Conservation (phyloP, 1,284 basidiomycete species). For the Waitea zeae region DNA sequence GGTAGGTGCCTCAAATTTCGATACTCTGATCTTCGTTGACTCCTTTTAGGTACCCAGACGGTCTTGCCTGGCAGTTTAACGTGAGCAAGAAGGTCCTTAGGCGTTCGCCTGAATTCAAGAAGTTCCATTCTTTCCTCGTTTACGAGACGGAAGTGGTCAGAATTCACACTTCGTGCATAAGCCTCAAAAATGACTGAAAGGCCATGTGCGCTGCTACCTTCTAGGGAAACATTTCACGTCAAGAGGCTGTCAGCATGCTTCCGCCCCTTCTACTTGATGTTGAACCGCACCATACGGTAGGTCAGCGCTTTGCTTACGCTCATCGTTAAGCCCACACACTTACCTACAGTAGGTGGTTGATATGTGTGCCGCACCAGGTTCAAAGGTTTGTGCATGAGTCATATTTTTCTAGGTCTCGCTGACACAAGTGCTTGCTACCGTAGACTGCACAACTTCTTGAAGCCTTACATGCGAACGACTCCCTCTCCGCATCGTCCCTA, state of each 20-base stretch:
- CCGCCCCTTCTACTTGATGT: slow-evolving; percentile 93
- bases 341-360: slow-evolving; percentile 75
- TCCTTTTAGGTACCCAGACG: slow-evolving; percentile 72
- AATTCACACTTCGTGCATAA: slow-evolving; percentile 7
- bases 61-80: slow-evolving; percentile 91
- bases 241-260: slow-evolving; percentile 98
- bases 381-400: slow-evolving; percentile 40
- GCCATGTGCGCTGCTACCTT: no score
- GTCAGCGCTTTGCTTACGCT: slow-evolving; percentile 8
- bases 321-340: slow-evolving; percentile 2
- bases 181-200: neutral
- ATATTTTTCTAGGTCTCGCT: slow-evolving; percentile 2
- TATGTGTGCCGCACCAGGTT: slow-evolving; percentile 99
- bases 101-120: slow-evolving; percentile 87
- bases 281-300: slow-evolving; percentile 74
- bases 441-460: slow-evolving; percentile 85
- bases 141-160: slow-evolving; percentile 93
- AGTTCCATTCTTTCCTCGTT: slow-evolving; percentile 92
- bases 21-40: neutral
- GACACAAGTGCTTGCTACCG: neutral
- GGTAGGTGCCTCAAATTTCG: slow-evolving; percentile 27
- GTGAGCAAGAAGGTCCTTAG: slow-evolving; percentile 82
- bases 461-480: slow-evolving; percentile 62
- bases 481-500: slow-evolving; percentile 38
- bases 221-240: slow-evolving; percentile 88